A percentile compares a stretch with the other conserved stretches of the same genome.
Conservation (phyloP, 441 rosid genomes). For the Arabidopsis hybrid region DNA sequence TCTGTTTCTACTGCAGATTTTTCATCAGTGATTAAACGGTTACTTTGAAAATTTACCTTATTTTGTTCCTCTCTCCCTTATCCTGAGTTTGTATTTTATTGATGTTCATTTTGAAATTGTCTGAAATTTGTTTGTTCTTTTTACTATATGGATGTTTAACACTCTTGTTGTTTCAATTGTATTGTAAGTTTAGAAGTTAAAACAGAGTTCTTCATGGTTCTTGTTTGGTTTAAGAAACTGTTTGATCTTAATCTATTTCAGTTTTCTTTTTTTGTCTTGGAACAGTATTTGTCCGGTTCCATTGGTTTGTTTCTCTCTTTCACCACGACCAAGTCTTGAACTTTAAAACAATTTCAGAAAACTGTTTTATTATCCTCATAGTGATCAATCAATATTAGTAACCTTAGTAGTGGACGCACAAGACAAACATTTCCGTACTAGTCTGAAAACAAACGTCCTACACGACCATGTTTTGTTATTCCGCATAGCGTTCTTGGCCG, state of each 20-base stretch:
- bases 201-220: slow-evolving; percentile 7
- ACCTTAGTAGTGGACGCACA: slow-evolving; percentile 31
- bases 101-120: slow-evolving; percentile 22
- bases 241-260: slow-evolving; percentile 7
- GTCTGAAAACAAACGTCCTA: slow-evolving; percentile 18
- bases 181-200: slow-evolving; percentile 26
- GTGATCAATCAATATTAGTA: slow-evolving; percentile 4
- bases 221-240: slow-evolving; percentile 25
- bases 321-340: background rate
- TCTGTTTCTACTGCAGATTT: slow-evolving; percentile 20
- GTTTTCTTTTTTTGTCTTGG: slow-evolving; percentile 8
- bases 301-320: background rate
- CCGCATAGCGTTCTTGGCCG: background rate
- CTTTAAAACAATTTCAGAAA: background rate
- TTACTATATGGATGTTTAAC: slow-evolving; percentile 22
- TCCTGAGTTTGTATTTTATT: slow-evolving; percentile 37
- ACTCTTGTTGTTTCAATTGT: slow-evolving; percentile 28
- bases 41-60: background rate
- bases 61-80: background rate
- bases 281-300: background rate
- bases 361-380: background rate
- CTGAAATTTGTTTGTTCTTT: slow-evolving; percentile 37
- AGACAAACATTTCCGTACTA: slow-evolving; percentile 21
- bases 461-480: slow-evolving; percentile 21
- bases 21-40: slow-evolving; percentile 27